phyloP scores from a whole-genome alignment of 2,329 filamentous ascomycete genomes.

The Arthrobotrys iridis region DNA sequence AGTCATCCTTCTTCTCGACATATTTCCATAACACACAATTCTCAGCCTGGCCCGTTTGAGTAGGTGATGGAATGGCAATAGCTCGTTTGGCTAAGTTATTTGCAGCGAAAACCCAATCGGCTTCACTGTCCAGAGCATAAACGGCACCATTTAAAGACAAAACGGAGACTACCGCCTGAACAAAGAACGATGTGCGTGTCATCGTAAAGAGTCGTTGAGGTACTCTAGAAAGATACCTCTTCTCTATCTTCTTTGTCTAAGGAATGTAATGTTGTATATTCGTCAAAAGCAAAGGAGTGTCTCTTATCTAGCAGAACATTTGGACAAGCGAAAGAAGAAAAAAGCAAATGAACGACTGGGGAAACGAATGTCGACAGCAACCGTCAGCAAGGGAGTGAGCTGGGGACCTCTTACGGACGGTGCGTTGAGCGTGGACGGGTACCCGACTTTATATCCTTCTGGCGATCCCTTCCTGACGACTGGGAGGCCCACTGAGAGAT shows the following conservation, averaged over 20 bases:
- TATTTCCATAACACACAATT: slow-evolving; percentile 24
- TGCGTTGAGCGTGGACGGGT: slow-evolving; percentile 20
- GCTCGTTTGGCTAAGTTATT: slow-evolving; percentile 9
- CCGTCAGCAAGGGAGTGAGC: slow-evolving; percentile 21
- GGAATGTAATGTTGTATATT: slow-evolving; percentile 14
- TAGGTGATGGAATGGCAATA: slow-evolving; percentile 2
- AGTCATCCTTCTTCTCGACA: neutral
- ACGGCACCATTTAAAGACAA: slow-evolving; percentile 28
- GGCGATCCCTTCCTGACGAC: slow-evolving; percentile 8
- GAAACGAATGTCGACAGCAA: slow-evolving; percentile 29
- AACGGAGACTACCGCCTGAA: slow-evolving; percentile 4
- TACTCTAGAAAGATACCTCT: slow-evolving; percentile 17
- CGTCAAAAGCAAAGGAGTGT: slow-evolving; percentile 3
- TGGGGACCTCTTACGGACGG: slow-evolving; percentile 14
- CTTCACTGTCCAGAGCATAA: slow-evolving; percentile 15
- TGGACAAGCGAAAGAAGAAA: slow-evolving; percentile 11
- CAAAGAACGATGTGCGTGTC: slow-evolving; percentile 25
- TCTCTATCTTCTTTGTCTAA: slow-evolving; percentile 5
- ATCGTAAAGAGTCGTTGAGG: slow-evolving; percentile 27
- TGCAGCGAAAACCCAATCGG: slow-evolving; percentile 6
- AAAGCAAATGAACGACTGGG: slow-evolving; percentile 24
- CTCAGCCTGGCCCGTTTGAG: neutral
- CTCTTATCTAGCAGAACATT: neutral
- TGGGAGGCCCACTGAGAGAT: neutral
- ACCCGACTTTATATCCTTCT: slow-evolving; percentile 35